A percentile compares a stretch with the other conserved stretches of the same genome.
Evolutionary conservation across 176 grass and related monocot genomes (phyloP).

Genomic region (Guadua angustifolia): DNA sequence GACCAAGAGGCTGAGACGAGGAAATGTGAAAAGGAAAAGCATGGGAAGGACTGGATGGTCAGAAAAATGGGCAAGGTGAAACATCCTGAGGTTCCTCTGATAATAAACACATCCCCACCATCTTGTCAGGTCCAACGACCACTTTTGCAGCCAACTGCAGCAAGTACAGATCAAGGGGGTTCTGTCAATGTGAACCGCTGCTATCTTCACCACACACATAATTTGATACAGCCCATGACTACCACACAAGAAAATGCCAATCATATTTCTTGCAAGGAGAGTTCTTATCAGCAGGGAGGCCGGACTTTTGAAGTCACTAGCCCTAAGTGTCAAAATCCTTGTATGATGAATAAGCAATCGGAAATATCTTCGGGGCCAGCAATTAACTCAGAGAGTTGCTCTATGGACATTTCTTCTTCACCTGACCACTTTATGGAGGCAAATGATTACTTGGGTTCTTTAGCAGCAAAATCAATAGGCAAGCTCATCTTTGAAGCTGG

Average conservation of each 20-base stretch:
- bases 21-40: constrained; percentile 24
- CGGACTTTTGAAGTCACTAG: not conserved
- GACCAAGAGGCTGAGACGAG: not conserved
- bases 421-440: constrained; percentile 6
- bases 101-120: not conserved
- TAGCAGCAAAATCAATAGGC: constrained; percentile 56
- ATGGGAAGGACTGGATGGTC: constrained; percentile 42
- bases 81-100: constrained; percentile 42
- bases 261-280: constrained; percentile 2
- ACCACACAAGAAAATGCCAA: not conserved
- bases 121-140: not conserved
- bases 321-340: not conserved
- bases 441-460: constrained; percentile 43
- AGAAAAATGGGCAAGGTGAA: constrained; percentile 27
- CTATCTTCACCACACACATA: constrained; percentile 1
- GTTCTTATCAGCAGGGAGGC: constrained; percentile 6
- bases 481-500: constrained; percentile 73
- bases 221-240: constrained; percentile 27
- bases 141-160: not conserved
- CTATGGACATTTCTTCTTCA: not conserved
- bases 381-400: constrained; percentile 16
- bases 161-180: not conserved
- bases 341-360: not conserved
- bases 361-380: not conserved
- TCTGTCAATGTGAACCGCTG: not conserved